Evolutionary conservation across 2,329 filamentous ascomycete species (phyloP), one percentile per base, ranked within the genome.

Genomic region (Epichloe elymi): DNA sequence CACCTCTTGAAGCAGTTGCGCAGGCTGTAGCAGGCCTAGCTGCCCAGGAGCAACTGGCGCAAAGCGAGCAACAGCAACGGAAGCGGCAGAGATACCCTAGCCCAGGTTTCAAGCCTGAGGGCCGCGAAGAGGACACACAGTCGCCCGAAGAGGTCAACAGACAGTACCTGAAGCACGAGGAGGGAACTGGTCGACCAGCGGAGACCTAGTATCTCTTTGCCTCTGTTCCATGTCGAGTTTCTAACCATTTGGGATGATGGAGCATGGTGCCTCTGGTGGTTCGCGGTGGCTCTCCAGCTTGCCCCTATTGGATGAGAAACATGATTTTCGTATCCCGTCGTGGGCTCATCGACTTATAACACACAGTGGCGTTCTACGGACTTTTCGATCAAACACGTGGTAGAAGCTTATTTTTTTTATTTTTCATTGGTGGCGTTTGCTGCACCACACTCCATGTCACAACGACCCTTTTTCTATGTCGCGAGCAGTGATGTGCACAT

Each of bases 81-180:
- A 19, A 39, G 20, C 45, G 30, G 10, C 47, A 30, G 26, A 26
- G 6, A 19, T 71, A 60, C 55, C 60, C 59, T 7, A 57, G 57
- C 36, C 57, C 57, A 35, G 57, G 58, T 6, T 64, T 69, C 53
- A 74, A 74, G 56, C 49, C 65, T 4, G 69, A 70, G 3, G 55
- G 60, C 26, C 56, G 56, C 7, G 67, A 70, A 8, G 70, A 75
- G n/a, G 70, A 74, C 6, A 65, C 66, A 37, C 67, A 71, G 50
- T 67, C 71, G 7, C 70, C 72, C 2, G 76, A 79, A 17, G 77
- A 80, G 48, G 74, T 79, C 43, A 74, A 77, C 52, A 67, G 74
- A 41, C 77, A 80, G 57, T 60, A 80, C 52, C 72, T 74, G 56
- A 58, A 66, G 51, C 71, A 75, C 55, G 69, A 73, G 17, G 65